Conservation (phyloP, 768 basidiomycete genomes). For the Tulasnella sp. region DNA sequence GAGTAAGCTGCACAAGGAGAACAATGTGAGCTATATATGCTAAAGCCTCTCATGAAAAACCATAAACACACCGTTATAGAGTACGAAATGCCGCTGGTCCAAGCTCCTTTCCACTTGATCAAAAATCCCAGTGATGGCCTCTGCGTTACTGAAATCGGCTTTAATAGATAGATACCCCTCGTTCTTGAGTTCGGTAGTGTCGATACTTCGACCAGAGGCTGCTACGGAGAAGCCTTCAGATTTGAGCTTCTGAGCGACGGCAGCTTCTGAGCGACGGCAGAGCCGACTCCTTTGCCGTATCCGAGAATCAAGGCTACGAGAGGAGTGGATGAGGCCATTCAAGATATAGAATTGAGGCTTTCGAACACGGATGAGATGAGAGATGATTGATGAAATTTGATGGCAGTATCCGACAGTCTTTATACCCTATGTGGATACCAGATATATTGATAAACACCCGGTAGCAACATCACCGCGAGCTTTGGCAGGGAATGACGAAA, state of each 20-base stretch:
- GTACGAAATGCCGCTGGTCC: constrained; percentile 9
- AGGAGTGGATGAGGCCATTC: too few species aligned
- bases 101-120: not conserved
- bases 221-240: constrained; percentile 5
- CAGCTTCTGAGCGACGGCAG: too few species aligned
- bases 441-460: too few species aligned
- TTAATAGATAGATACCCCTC: not conserved
- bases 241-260: not conserved
- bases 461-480: too few species aligned
- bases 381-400: too few species aligned
- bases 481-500: too few species aligned
- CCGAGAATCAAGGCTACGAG: constrained; percentile 11
- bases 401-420: too few species aligned
- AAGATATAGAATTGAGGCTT: too few species aligned
- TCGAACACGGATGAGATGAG: too few species aligned
- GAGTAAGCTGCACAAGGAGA: not conserved
- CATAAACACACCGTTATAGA: constrained; percentile 4
- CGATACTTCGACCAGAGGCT: not conserved
- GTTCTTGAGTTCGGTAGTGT: not conserved
- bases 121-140: not conserved
- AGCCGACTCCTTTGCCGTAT: constrained; percentile 8
- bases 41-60: too few species aligned
- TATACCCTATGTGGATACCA: too few species aligned
- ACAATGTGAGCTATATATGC: not conserved
- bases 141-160: not conserved